These are phyloP conservation scores for Hypoxylon lienhwacheense DNA, from an alignment of 495 filamentous ascomycete species.

Conservation along the genomic window DNA sequence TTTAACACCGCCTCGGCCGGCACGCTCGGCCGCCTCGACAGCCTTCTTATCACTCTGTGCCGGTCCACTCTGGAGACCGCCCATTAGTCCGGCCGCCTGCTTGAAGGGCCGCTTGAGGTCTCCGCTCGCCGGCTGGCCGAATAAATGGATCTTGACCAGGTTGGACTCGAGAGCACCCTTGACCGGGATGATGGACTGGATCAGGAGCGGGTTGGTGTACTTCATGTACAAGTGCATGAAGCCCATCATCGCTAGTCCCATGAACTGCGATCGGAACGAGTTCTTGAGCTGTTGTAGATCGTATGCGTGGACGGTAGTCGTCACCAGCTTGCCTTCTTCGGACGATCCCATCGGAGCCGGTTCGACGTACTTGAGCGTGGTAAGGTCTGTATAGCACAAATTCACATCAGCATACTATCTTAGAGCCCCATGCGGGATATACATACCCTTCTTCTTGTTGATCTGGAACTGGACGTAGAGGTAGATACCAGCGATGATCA, in stretches of 20 bases:
- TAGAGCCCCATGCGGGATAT: background rate
- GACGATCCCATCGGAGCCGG: conserved; percentile 85
- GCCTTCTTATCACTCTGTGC: conserved; percentile 96
- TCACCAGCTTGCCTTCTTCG: conserved; percentile 92
- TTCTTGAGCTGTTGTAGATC: conserved; percentile 81
- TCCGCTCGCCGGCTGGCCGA: conserved; percentile 85
- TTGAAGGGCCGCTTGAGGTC: conserved; percentile 97
- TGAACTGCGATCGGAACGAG: conserved; percentile 82
- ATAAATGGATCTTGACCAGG: conserved; percentile 90
- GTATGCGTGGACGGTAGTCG: conserved; percentile 93
- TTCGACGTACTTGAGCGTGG: conserved; percentile 98
- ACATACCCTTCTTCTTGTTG: conserved; percentile 90
- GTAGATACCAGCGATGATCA: conserved; percentile 83
- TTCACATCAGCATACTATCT: conserved; percentile 11
- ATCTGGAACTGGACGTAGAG: conserved; percentile 80
- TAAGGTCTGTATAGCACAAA: conserved; percentile 67
- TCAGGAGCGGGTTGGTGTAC: conserved; percentile 98
- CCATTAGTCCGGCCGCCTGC: conserved; percentile 77
- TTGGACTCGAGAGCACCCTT: conserved; percentile 95
- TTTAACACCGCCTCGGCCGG: conserved; percentile 83
- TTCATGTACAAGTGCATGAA: conserved; percentile 99
- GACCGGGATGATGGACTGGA: conserved; percentile 97
- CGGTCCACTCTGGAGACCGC: conserved; percentile 64
- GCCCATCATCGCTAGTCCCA: conserved; percentile 96
- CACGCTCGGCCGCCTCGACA: conserved; percentile 82